Evolutionary conservation across 2,329 filamentous ascomycete species (phyloP).

Genomic region (Clonostachys sp.): DNA sequence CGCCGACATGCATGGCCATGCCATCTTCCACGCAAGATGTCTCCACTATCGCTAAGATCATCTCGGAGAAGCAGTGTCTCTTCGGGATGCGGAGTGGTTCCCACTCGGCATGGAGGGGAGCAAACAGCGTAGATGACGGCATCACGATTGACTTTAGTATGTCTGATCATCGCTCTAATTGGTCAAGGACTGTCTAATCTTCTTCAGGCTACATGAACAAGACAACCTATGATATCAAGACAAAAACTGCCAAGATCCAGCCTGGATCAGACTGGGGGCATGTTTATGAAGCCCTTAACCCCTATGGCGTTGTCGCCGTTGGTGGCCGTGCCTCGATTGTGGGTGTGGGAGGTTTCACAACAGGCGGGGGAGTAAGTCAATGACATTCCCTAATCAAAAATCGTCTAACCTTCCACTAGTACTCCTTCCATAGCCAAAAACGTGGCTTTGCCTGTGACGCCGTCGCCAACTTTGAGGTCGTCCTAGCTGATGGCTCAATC

Average conservation of each 20-base stretch:
- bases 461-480: constrained; percentile 30
- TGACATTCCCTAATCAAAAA: too few species aligned
- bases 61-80: constrained; percentile 7
- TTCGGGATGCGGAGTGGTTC: constrained; percentile 18
- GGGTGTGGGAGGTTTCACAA: constrained; percentile 24
- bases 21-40: constrained; percentile 15
- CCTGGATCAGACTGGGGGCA: constrained; percentile 33
- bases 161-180: neutral
- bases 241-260: constrained; percentile 31
- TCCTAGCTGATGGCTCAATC: constrained; percentile 31
- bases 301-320: constrained; percentile 26
- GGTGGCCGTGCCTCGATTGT: constrained; percentile 33
- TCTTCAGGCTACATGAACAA: constrained; percentile 7
- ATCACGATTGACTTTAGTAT: constrained; percentile 12
- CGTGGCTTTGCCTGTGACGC: constrained; percentile 32
- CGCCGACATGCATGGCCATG: constrained; percentile 19
- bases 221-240: constrained; percentile 9
- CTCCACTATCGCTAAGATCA: constrained; percentile 6
- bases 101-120: constrained; percentile 16
- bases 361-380: constrained; percentile 21
- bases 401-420: neutral
- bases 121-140: constrained; percentile 13
- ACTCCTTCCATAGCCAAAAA: constrained; percentile 24
- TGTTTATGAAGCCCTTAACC: constrained; percentile 8
- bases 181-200: neutral